Evolutionary conservation across 2,329 filamentous ascomycete genomes (phyloP).

Genomic region (Aspergillus tanneri): DNA sequence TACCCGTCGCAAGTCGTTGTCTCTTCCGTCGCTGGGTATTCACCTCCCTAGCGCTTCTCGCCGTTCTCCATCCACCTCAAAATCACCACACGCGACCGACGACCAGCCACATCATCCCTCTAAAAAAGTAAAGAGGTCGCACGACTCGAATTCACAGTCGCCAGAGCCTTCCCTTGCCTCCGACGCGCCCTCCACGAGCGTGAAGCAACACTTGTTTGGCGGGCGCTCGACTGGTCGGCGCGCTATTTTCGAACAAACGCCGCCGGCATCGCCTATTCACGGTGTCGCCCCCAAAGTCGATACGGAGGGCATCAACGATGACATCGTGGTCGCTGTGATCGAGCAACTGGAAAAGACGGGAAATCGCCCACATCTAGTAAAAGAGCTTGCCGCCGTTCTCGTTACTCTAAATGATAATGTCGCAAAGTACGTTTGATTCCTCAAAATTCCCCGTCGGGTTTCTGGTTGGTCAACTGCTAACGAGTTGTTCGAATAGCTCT

Average conservation of each 20-base stretch:
- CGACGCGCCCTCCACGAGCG: slow-evolving; percentile 27
- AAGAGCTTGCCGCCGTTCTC: slow-evolving; percentile 82
- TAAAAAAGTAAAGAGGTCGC: slow-evolving; percentile 80
- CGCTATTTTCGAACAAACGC: slow-evolving; percentile 68
- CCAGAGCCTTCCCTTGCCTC: slow-evolving; percentile 36
- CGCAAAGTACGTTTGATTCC: slow-evolving; percentile 71
- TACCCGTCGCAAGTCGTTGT: slow-evolving; percentile 93
- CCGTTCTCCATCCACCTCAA: slow-evolving; percentile 61
- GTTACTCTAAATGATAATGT: slow-evolving; percentile 75
- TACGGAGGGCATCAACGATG: slow-evolving; percentile 82
- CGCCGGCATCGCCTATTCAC: slow-evolving; percentile 70
- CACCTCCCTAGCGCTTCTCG: slow-evolving; percentile 66
- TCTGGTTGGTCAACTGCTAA: slow-evolving; percentile 17
- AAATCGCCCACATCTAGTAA: slow-evolving; percentile 91
- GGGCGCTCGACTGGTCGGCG: slow-evolving; percentile 39
- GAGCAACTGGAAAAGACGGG: slow-evolving; percentile 82
- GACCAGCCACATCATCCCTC: slow-evolving; percentile 48
- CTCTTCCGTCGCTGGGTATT: slow-evolving; percentile 87
- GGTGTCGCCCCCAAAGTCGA: slow-evolving; percentile 62
- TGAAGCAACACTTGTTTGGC: slow-evolving; percentile 28
- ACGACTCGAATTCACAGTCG: slow-evolving; percentile 52
- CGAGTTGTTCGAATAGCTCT: slow-evolving; percentile 61
- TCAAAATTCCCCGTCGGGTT: slow-evolving; percentile 5
- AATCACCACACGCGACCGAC: slow-evolving; percentile 61
- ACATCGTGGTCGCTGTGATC: slow-evolving; percentile 90